phyloP scores from a whole-genome alignment of 164 flowering plant genomes.

The Pachysandra terminalis region DNA sequence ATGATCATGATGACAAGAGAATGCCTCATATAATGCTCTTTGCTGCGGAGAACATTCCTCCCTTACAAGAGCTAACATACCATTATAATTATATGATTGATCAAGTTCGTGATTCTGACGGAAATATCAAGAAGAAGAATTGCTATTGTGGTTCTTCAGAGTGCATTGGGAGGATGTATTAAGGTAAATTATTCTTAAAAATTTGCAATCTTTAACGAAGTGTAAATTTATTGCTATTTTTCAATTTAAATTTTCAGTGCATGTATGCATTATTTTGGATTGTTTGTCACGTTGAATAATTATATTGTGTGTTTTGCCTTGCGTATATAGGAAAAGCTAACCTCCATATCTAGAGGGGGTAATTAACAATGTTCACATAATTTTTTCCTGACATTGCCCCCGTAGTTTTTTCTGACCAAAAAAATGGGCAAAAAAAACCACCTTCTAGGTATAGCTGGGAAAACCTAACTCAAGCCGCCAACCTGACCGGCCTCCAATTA shows the following conservation, averaged over 20 bases:
- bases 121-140: conserved; percentile 49
- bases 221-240: too few relatives aligned
- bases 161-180: conserved; percentile 65
- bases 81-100: conserved; percentile 54
- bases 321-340: too few relatives aligned
- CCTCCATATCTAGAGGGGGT: too few relatives aligned
- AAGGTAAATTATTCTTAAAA: conserved; percentile 1
- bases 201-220: too few relatives aligned
- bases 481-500: too few relatives aligned
- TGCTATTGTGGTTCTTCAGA: conserved; percentile 63
- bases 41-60: conserved; percentile 71
- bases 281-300: background rate
- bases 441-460: too few relatives aligned
- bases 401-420: too few relatives aligned
- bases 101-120: conserved; percentile 48
- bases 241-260: background rate
- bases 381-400: too few relatives aligned
- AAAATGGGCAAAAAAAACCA: too few relatives aligned
- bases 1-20: conserved; percentile 56
- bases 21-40: conserved; percentile 76
- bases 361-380: too few relatives aligned
- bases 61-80: conserved; percentile 62
- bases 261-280: background rate
- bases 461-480: too few relatives aligned
- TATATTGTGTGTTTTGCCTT: too few relatives aligned